Evolutionary conservation across 306 rosid species (phyloP), one percentile per base, ranked within the genome.

Genomic region (Elaeagnus macrophylla): DNA sequence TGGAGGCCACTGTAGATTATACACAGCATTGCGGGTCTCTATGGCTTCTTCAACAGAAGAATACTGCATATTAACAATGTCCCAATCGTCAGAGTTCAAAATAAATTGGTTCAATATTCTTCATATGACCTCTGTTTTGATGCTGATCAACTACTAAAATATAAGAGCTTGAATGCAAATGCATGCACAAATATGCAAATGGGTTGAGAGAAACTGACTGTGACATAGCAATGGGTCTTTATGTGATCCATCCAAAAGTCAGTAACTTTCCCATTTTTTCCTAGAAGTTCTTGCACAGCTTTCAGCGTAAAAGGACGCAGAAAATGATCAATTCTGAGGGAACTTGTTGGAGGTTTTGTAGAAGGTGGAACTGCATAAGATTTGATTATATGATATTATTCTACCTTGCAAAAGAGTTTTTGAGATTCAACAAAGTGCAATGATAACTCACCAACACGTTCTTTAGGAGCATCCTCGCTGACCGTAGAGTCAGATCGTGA

Each of bases 191-290:
- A 47, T 25, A 25, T 25, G 32, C 10, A 59, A 7, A 48, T 36
- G 42, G 51, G 40, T 50, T 20, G 57, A 49, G 68, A 54, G 51
- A 61, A 36, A 43, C 94, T 77, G 77, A 93, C 99, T 32, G 99
- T 84, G 57, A 93, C 95, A 72, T 75, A 93, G 90, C 99, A 93
- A 68, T 93, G 99, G 49, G 99, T 88, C 80, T 93, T 93, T 53
- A 93, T 93, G 70, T 84, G 99, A 71, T 93, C 99, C 96, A 93
- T 93, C 99, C 99, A 93, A 74, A 93, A 93, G 70, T 77, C 77
- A 51, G 69, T 56, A 15, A 93, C 86, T 11, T 54, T 67, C 53
- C 99, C 96, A 51, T 88, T 84, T 75, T 85, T 88, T 18, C 90
- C 95, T 18, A 93, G 62, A 81, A 93, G 88, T 55, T 88, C 99